Base-by-base conservation (phyloP, 805 yeast species). In the Candida verbasci region DNA sequence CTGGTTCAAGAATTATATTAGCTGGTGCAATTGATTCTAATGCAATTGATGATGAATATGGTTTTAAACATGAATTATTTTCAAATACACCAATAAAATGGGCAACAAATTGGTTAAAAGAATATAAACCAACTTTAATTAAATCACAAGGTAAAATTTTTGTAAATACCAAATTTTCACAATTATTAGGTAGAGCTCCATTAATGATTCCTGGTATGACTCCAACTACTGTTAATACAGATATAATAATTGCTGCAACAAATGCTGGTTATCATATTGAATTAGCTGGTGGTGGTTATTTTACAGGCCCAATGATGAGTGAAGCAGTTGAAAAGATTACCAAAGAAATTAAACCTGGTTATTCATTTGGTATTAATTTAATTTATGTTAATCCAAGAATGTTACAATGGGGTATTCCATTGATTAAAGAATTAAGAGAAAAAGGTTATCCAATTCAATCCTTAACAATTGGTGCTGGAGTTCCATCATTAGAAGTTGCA, bases 161-260 rank as follows among this genome's bases (percentile, higher is more conserved):
- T 55, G 96, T 93, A 41, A 94, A 89, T 62, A 93, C 99, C 50
- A 89, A 88, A 67, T 88, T 91, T 67, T 86, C 96, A 35, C 76
- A 89, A 60, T 74, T 93, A 51, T 68, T 93, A 45, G 95, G 97
- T 44, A 85, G 88, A 65, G 89, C 98, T 44, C 99, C 98, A 42
- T 69, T 93, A 49, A 82, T 94, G 82, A 93, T 93, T 49, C 96
- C 99, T 25, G 99, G 98, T 70, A 93, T 93, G 99, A 93, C 98
- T 27, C 99, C 99, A 58, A 79, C 95, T 29, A 93, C 98, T 22
- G 97, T 89, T 39, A 82, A 86, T 48, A 93, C 97, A 31, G 89
- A 86, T 44, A 89, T 93, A 53, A 94, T 93, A 40, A 83, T 95
- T 43, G 95, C 96, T 22, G 82, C 97, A 20, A 75, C 89, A 56